Evolutionary conservation across 1,284 basidiomycete genomes (phyloP), one percentile per base, ranked within the genome.

Genomic region (Cronartium quercuum): DNA sequence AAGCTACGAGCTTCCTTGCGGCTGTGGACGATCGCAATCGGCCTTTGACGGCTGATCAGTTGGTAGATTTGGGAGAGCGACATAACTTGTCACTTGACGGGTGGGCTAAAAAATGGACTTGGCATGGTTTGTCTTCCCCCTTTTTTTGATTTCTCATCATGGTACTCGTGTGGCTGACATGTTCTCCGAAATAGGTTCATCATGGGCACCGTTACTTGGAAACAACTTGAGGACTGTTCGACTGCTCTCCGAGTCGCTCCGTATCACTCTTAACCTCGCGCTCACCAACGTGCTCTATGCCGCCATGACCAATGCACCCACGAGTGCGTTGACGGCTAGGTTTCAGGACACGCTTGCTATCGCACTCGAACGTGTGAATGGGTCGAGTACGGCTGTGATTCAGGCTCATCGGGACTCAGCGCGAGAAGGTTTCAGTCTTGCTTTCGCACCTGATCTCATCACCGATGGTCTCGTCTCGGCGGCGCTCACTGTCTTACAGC

Each of bases 81-180:
- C 71, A 74, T 42, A 74, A 74, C 44, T 41, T 42, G 41, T 55
- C 57, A n/a, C 40, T 74, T 34, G 71, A 74, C 29, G 64, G 44
- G 13, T 74, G 71, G 71, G 63, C 64, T 24, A 66, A 74, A 21
- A 74, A 74, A 47, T 74, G 71, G 71, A 74, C 71, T 6, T 74
- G 71, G 71, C 71, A 66, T 74, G 71, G 71, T 74, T 38, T n/a
- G 65, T 29, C 1, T 6, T 44, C 24, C 15, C 3, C 44, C 5
- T 34, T n/a, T n/a, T n/a, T n/a, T n/a, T n/a, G n/a, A n/a, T n/a
- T n/a, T n/a, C n/a, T n/a, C n/a, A n/a, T n/a, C n/a, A n/a, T n/a
- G n/a, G n/a, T n/a, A n/a, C n/a, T n/a, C n/a, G n/a, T n/a, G n/a
- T n/a, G n/a, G n/a, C n/a, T n/a, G n/a, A n/a, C n/a, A n/a, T n/a